These are phyloP conservation scores for Strobilomyces dryophilus DNA, from an alignment of 768 basidiomycete species.

Conservation along the genomic window DNA sequence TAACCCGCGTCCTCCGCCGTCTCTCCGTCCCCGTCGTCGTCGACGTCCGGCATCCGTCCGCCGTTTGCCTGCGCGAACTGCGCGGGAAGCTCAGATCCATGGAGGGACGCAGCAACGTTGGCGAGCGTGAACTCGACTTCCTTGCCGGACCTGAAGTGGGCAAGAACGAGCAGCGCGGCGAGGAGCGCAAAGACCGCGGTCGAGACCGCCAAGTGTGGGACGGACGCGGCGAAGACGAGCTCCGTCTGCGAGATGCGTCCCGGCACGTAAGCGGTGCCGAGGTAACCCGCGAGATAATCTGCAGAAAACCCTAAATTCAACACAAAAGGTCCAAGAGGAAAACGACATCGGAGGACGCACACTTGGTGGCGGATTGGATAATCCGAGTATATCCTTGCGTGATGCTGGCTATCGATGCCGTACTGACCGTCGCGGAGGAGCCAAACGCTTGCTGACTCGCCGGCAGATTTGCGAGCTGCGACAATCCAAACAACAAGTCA, in stretches of 20 bases:
- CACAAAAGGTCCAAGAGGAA: not conserved
- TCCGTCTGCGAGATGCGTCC: conserved; percentile 20
- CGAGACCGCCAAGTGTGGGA: conserved; percentile 25
- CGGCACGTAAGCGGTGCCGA: conserved; percentile 28
- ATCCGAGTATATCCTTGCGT: conserved; percentile 19
- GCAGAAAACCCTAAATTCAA: not conserved
- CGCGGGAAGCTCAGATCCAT: conserved; percentile 24
- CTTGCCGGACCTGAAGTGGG: conserved; percentile 23
- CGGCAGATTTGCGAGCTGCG: conserved; percentile 12
- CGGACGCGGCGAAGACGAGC: conserved; percentile 24
- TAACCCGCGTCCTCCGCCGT: not conserved
- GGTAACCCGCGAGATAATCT: conserved; percentile 21
- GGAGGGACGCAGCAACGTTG: conserved; percentile 19
- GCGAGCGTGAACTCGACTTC: conserved; percentile 22
- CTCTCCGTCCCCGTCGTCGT: not conserved
- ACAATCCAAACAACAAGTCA: conserved; percentile 19
- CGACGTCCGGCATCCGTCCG: not conserved
- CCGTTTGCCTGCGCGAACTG: conserved; percentile 8
- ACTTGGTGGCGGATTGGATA: conserved; percentile 18
- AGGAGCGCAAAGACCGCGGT: conserved; percentile 25
- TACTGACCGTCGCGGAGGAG: not conserved
- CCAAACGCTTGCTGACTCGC: not conserved
- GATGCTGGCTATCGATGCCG: conserved; percentile 11
- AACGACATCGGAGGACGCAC: conserved; percentile 2
- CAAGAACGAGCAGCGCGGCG: conserved; percentile 13